Percentiles rank a stretch among this genome's conserved stretches.
These are phyloP conservation scores for Cronartium quercuum DNA, from an alignment of 1,284 basidiomycete genomes.

Conservation along the genomic window DNA sequence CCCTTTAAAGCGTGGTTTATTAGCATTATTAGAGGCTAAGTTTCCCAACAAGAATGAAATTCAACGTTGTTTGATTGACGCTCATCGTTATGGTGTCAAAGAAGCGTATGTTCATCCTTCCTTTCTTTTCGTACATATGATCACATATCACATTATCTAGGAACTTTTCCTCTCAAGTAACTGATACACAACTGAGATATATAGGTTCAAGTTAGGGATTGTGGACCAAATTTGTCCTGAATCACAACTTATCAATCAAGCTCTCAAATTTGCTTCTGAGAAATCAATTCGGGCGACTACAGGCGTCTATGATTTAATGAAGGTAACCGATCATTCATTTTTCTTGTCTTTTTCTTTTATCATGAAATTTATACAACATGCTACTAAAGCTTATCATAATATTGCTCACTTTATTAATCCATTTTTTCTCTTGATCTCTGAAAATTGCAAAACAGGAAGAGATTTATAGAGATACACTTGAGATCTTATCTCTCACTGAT, in stretches of 20 bases:
- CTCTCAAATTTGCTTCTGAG: constrained; percentile 14
- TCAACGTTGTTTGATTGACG: constrained; percentile 13
- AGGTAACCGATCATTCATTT: no score
- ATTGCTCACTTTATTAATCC: not conserved
- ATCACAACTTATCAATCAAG: constrained; percentile 9
- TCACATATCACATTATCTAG: not conserved
- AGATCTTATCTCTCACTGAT: not conserved
- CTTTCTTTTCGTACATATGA: no score
- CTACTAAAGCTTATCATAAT: no score
- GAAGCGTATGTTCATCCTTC: constrained; percentile 27
- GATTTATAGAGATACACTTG: not conserved
- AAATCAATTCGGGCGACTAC: constrained; percentile 18
- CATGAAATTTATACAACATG: not conserved
- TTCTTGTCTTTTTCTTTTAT: not conserved
- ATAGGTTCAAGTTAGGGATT: constrained; percentile 15
- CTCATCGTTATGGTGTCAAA: constrained; percentile 15
- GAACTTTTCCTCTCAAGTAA: not conserved
- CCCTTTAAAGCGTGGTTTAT: constrained; percentile 23
- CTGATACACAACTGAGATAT: not conserved
- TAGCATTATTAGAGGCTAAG: constrained; percentile 25
- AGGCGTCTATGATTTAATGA: constrained; percentile 32
- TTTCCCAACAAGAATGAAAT: not conserved
- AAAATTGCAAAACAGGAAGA: no score
- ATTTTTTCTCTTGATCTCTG: not conserved
- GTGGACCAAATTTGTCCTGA: constrained; percentile 17